These are phyloP conservation scores for Macadamia integrifolia DNA, from an alignment of 164 flowering plant genomes.

Conservation along the genomic window DNA sequence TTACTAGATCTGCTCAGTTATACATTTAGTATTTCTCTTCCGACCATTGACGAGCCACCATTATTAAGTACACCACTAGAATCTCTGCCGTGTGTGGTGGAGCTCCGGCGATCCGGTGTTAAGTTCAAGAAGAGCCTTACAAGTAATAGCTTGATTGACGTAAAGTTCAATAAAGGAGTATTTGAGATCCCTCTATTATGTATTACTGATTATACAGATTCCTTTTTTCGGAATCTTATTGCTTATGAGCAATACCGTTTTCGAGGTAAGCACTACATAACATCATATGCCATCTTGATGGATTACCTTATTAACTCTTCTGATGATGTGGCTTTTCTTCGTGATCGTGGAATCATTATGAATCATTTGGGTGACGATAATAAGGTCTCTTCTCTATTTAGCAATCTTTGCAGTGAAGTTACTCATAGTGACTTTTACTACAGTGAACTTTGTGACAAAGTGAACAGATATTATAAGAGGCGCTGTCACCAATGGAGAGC, in stretches of 20 bases:
- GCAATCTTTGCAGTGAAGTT: slow-evolving; percentile 8
- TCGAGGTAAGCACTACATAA: neutral
- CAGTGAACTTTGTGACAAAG: slow-evolving; percentile 5
- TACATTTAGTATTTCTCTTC: too few species aligned
- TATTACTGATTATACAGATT: slow-evolving; percentile 9
- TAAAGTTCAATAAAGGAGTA: slow-evolving; percentile 23
- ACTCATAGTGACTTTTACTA: slow-evolving; percentile 2
- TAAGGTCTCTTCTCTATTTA: slow-evolving; percentile 13
- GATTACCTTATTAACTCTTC: slow-evolving; percentile 14
- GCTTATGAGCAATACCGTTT: slow-evolving; percentile 17
- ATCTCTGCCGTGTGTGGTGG: too few species aligned
- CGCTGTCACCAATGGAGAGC: slow-evolving; percentile 3
- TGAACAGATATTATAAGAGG: slow-evolving; percentile 10
- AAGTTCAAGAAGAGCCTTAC: too few species aligned
- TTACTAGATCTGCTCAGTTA: slow-evolving; percentile 28
- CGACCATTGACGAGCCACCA: too few species aligned
- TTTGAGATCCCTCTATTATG: slow-evolving; percentile 24
- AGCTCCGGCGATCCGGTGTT: too few species aligned
- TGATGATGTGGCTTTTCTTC: slow-evolving; percentile 18
- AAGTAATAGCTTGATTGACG: slow-evolving; percentile 19
- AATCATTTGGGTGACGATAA: slow-evolving; percentile 9
- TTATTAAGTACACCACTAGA: too few species aligned
- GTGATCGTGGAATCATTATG: slow-evolving; percentile 4
- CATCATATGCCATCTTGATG: slow-evolving; percentile 24
- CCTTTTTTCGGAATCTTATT: slow-evolving; percentile 24